Evolutionary conservation across 495 filamentous ascomycete species (phyloP), one percentile per base, ranked within the genome.

Genomic region (Neurospora tetraspora): DNA sequence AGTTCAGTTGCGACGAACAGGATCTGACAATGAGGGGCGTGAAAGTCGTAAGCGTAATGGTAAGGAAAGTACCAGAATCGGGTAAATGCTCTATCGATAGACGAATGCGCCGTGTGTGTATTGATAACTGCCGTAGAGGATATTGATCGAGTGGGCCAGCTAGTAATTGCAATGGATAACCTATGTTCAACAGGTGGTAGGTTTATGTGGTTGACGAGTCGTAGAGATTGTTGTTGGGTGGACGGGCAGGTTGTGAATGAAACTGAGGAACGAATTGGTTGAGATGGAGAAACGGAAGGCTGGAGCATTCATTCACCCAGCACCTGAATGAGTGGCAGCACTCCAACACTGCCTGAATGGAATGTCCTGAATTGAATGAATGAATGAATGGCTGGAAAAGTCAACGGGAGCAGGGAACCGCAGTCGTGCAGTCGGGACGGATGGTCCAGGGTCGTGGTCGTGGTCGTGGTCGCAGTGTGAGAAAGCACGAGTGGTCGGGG

Each of bases 311-410:
- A 36, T 36, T 8, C 23, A 31, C 45, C 10, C 9, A 23, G 20
- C n/a, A 20, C 18, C 43, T 10, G 43, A 45, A 45, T 45, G 18
- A 45, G n/a, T 34, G n/a, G n/a, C n/a, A n/a, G n/a, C n/a, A n/a
- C n/a, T n/a, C n/a, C n/a, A n/a, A n/a, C n/a, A n/a, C n/a, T n/a
- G 31, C 42, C 42, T n/a, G 53, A 27, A 27, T 59, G 47, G 47
- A 59, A 59, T 59, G 23, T 59, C 53, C 53, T 18, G 53, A 31
- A 61, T 31, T 34, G 23, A 61, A 16, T 61, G 53, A 61, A 31
- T 31, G 47, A 71, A 68, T 39, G 47, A 72, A 74, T 72, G 37
- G 77, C 77, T 80, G 78, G 78, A 78, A 80, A 77, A 77, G 71
- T 73, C 69, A 68, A 61, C 53, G 73, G 70, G 71, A 69, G 71